Evolutionary conservation across 139 green algal species (phyloP), one percentile per base, ranked within the genome.

Genomic region (Haematococcus lacustris): DNA sequence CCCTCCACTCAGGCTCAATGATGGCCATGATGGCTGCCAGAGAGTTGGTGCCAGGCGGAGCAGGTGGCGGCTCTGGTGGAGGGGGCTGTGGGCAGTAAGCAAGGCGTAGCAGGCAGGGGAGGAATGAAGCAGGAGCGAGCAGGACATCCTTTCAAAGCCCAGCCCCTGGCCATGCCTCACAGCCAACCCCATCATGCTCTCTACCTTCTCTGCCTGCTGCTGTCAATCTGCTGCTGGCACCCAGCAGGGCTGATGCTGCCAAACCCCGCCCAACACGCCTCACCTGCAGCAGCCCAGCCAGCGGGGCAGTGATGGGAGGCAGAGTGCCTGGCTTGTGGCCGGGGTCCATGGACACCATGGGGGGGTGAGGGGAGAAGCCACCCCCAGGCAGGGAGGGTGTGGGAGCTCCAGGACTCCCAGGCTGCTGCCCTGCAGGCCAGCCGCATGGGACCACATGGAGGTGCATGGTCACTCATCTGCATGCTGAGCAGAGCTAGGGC

Each of bases 1-100:
- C 25, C 51, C 30, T 43, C 63, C 67, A 80, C 1, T 74, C 75
- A 21, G 75, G 75, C 69, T 80, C 75, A 3, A 80, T 80, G 28
- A 70, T 47, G 1, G 43, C 3, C 61, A 75, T 75, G 50, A 80
- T 68, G 7, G 68, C 68, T 1, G 53, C 38, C n/a, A 72, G 50
- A 6, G 74, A 51, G 73, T 35, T 67, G 51, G 66, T 47, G 43
- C 43, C 41, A 30, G 38, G 9, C 30, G 67, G 65, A 39, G 26
- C 57, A 0, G 3, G 34, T 51, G 38, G 4, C 3, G 30, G 3
- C 25, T 9, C 21, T 1, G 37, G 4, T 25, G 32, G 3, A 21
- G 66, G 68, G 21, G 28, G 38, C 1, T 57, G 66, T 17, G 66
- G 73, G 3, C 38, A 73, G 3, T 26, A 51, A 1, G 51, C 53